Evolutionary conservation across 805 yeast genomes (phyloP), one percentile per base, ranked within the genome.

Genomic region (Wickerhamomyces alni): DNA sequence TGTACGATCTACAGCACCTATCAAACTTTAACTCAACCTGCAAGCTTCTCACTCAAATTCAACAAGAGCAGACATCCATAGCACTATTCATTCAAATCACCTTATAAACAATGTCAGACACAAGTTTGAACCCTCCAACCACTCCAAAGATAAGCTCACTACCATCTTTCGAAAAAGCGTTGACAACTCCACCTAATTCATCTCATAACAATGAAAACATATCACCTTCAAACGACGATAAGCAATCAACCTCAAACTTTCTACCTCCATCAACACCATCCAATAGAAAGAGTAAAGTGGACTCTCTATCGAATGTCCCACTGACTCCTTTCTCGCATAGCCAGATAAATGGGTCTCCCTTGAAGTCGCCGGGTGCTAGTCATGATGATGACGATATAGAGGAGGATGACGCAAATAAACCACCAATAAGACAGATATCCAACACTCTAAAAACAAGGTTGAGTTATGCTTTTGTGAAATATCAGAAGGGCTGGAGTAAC

Each of bases 341-440:
- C 24, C 17, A n/a, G 4, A 18, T 19, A 8, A 8, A n/a, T 34
- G 40, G 33, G 3, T 48, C 60, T 2, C 60, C 60, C 6, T 35
- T 56, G 30, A 56, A 54, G 22, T 54, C 59, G 0, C 60, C 60
- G 4, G 13, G 31, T 9, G 18, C 31, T 5, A 8, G 10, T 6
- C 31, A 28, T 28, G 17, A 28, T 5, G 54, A 54, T 8, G 57
- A 54, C 22, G 48, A 42, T 11, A 5, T 6, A 15, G 31, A 15
- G 3, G 54, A 54, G 8, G 57, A 54, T 22, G 48, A 42, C 9
- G 59, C 46, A 16, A 54, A 49, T 11, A 55, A 50, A 27, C 65
- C 65, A 30, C 70, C 70, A 10, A 66, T 66, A 12, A 55, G 69
- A 36, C 65, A 63, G 35, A 59, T 67, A 16, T 66, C 72, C 1